Evolutionary conservation across 345 rosid species (phyloP).

Genomic region (Pistacia vera): DNA sequence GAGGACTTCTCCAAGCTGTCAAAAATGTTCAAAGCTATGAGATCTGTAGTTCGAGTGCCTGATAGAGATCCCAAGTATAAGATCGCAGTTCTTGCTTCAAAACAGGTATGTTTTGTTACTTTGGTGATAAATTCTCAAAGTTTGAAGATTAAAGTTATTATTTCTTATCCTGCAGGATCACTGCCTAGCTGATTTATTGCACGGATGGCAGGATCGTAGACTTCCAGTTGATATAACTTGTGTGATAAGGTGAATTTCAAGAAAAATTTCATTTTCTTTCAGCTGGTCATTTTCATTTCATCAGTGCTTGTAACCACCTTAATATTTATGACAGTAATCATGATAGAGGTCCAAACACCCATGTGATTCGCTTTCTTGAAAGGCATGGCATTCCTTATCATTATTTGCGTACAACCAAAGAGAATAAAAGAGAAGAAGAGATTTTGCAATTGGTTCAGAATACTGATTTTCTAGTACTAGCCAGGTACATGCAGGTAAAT

Average conservation of each 20-base stretch:
- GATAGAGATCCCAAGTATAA: slow-evolving; percentile 79
- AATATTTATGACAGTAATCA: slow-evolving; percentile 65
- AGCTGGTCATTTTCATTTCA: not conserved
- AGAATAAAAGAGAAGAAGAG: slow-evolving; percentile 70
- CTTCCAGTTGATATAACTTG: slow-evolving; percentile 88
- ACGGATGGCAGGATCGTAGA: slow-evolving; percentile 87
- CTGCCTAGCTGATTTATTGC: slow-evolving; percentile 84
- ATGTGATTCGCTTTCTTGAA: slow-evolving; percentile 77
- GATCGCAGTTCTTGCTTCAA: slow-evolving; percentile 86
- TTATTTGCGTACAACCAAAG: slow-evolving; percentile 54
- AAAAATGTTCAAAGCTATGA: slow-evolving; percentile 53
- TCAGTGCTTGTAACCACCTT: slow-evolving; percentile 18
- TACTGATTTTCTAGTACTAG: slow-evolving; percentile 92
- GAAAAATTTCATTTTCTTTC: not conserved
- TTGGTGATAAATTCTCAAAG: not conserved
- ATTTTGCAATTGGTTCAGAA: slow-evolving; percentile 75
- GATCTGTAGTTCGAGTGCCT: slow-evolving; percentile 82
- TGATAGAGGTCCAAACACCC: slow-evolving; percentile 84
- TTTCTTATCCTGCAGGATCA: slow-evolving; percentile 63
- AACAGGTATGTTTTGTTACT: slow-evolving; percentile 51
- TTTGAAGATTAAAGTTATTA: not conserved
- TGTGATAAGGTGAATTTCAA: slow-evolving; percentile 71
- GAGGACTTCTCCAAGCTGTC: slow-evolving; percentile 73
- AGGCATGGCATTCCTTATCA: slow-evolving; percentile 91
- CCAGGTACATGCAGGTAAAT: slow-evolving; percentile 99